A percentile compares a stretch with the other conserved stretches of the same genome.
Evolutionary conservation across 768 basidiomycete species (phyloP).

Genomic region (Suillus plorans): DNA sequence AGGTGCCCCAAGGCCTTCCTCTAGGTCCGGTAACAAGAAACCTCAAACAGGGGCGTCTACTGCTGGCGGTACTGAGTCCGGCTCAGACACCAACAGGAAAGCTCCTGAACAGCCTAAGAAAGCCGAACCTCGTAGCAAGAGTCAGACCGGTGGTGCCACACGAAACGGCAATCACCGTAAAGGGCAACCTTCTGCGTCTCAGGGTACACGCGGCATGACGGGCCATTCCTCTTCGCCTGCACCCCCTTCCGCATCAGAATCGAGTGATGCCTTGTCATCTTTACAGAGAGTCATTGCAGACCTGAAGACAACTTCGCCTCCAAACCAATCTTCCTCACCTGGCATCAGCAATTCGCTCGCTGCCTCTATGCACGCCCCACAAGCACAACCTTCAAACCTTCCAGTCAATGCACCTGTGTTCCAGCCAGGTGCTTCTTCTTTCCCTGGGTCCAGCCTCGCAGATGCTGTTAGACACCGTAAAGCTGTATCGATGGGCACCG

Average conservation of each 20-base stretch:
- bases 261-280: constrained; percentile 80
- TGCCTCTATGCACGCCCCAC: constrained; percentile 48
- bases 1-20: constrained; percentile 57
- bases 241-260: constrained; percentile 54
- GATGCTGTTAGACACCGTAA: constrained; percentile 76
- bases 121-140: constrained; percentile 56
- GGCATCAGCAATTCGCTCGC: constrained; percentile 39
- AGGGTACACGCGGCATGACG: constrained; percentile 50
- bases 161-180: constrained; percentile 55
- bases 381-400: constrained; percentile 47
- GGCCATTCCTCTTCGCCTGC: constrained; percentile 43
- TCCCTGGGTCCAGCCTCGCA: constrained; percentile 42
- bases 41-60: constrained; percentile 28
- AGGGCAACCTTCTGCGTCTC: constrained; percentile 56
- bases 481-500: constrained; percentile 68
- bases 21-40: constrained; percentile 69
- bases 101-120: constrained; percentile 50
- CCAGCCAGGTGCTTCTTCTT: constrained; percentile 64
- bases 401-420: constrained; percentile 71
- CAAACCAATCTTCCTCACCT: constrained; percentile 40
- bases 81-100: constrained; percentile 72
- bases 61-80: constrained; percentile 55
- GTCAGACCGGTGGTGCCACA: constrained; percentile 44
- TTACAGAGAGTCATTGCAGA: constrained; percentile 94
- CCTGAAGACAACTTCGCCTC: constrained; percentile 80